These are phyloP conservation scores for Plantago major DNA, from an alignment of 257 asterid species.

Conservation along the genomic window DNA sequence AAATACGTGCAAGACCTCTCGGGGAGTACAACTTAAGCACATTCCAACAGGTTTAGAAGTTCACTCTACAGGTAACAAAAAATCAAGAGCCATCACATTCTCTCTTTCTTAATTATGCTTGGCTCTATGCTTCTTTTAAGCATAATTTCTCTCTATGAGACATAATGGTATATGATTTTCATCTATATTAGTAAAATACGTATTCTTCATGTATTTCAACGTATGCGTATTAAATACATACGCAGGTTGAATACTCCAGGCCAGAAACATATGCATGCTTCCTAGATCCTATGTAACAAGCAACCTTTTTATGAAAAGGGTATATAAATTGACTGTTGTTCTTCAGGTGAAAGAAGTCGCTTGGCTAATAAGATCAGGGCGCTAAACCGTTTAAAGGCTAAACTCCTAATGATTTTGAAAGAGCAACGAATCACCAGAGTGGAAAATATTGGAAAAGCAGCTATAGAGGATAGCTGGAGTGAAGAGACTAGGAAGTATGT, in stretches of 20 bases:
- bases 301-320: background rate
- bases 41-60: slow-evolving; percentile 63
- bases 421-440: slow-evolving; percentile 37
- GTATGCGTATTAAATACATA: too few relatives aligned
- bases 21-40: slow-evolving; percentile 56
- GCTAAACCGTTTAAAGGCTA: slow-evolving; percentile 72
- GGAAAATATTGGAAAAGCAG: slow-evolving; percentile 30
- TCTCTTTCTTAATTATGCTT: background rate
- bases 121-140: background rate
- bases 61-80: slow-evolving; percentile 53
- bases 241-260: too few relatives aligned
- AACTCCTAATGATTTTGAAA: slow-evolving; percentile 44
- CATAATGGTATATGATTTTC: too few relatives aligned
- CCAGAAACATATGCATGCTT: too few relatives aligned
- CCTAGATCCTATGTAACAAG: too few relatives aligned
- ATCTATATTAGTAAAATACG: too few relatives aligned
- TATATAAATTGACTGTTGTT: slow-evolving; percentile 1
- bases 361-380: slow-evolving; percentile 81
- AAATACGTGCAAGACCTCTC: slow-evolving; percentile 18
- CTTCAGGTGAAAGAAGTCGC: slow-evolving; percentile 65
- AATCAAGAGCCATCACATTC: background rate
- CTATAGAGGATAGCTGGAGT: slow-evolving; percentile 32
- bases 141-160: background rate
- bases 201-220: too few relatives aligned
- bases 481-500: slow-evolving; percentile 52